These are phyloP conservation scores for Hypoxylon rubiginosum DNA, from an alignment of 2,329 filamentous ascomycete genomes.

Conservation along the genomic window DNA sequence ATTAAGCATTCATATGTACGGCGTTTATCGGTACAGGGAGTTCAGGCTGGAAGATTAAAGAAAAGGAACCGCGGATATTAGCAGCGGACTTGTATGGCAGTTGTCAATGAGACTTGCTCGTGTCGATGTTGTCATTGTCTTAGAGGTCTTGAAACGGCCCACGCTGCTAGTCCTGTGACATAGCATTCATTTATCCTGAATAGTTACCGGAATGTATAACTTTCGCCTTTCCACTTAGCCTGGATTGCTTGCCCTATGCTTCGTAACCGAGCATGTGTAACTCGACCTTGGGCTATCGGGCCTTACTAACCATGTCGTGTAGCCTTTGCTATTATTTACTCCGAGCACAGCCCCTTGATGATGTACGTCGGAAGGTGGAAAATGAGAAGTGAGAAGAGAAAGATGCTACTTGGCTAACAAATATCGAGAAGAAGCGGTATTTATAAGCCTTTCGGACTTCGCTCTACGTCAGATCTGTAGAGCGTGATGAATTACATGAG, in stretches of 20 bases:
- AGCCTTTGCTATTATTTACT: neutral
- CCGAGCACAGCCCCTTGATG: neutral
- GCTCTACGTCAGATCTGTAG: neutral
- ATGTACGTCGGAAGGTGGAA: neutral
- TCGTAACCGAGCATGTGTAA: neutral
- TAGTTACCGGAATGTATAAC: constrained; percentile 23
- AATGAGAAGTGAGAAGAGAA: neutral
- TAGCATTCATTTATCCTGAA: constrained; percentile 35
- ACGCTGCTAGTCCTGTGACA: constrained; percentile 35
- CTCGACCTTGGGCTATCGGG: neutral
- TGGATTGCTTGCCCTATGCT: neutral
- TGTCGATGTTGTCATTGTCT: constrained; percentile 24
- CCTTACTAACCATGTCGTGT: neutral
- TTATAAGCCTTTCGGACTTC: neutral
- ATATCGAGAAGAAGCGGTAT: neutral
- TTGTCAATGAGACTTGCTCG: constrained; percentile 35
- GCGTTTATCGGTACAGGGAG: constrained; percentile 40
- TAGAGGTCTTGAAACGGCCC: constrained; percentile 35
- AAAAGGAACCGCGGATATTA: constrained; percentile 37
- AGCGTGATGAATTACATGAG: constrained; percentile 12
- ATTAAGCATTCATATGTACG: constrained; percentile 46
- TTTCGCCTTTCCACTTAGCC: neutral
- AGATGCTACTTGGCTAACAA: neutral
- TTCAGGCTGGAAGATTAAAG: constrained; percentile 39
- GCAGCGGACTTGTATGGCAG: constrained; percentile 37